Evolutionary conservation across 345 rosid genomes (phyloP).

Genomic region (Moringa oleifera): DNA sequence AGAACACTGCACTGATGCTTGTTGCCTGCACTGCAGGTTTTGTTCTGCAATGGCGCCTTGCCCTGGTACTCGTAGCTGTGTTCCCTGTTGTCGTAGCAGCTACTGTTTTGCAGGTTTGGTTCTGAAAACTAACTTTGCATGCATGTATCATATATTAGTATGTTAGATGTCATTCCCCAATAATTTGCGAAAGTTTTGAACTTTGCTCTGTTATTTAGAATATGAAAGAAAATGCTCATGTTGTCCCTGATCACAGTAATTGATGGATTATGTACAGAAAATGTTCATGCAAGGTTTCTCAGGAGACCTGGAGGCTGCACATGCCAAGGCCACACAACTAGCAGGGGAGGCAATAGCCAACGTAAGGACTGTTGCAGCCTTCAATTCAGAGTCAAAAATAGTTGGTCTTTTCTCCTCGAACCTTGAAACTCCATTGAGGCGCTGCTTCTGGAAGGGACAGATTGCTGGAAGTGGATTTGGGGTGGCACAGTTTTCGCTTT

Average conservation of each 20-base stretch:
- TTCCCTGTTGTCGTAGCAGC: slow-evolving; percentile 99
- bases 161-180: no score
- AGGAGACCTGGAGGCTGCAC: slow-evolving; percentile 91
- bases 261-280: slow-evolving; percentile 50
- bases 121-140: slow-evolving; percentile 9
- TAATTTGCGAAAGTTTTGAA: not conserved
- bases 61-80: slow-evolving; percentile 88
- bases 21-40: slow-evolving; percentile 98
- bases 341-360: slow-evolving; percentile 98
- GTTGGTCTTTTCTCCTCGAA: slow-evolving; percentile 75
- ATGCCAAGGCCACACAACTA: slow-evolving; percentile 89
- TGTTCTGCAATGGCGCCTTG: slow-evolving; percentile 97
- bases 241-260: not conserved
- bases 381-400: slow-evolving; percentile 86
- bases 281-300: slow-evolving; percentile 99
- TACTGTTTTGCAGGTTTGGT: slow-evolving; percentile 84
- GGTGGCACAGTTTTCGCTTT: slow-evolving; percentile 86
- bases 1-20: slow-evolving; percentile 89
- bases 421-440: slow-evolving; percentile 69
- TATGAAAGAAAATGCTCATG: not conserved
- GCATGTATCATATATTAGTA: not conserved
- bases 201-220: no score
- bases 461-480: slow-evolving; percentile 97
- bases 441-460: slow-evolving; percentile 99
- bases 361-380: slow-evolving; percentile 93